Percentiles rank a stretch among this genome's conserved stretches.
Conservation (phyloP, 306 rosid species). For the Lathyrus oleraceus region DNA sequence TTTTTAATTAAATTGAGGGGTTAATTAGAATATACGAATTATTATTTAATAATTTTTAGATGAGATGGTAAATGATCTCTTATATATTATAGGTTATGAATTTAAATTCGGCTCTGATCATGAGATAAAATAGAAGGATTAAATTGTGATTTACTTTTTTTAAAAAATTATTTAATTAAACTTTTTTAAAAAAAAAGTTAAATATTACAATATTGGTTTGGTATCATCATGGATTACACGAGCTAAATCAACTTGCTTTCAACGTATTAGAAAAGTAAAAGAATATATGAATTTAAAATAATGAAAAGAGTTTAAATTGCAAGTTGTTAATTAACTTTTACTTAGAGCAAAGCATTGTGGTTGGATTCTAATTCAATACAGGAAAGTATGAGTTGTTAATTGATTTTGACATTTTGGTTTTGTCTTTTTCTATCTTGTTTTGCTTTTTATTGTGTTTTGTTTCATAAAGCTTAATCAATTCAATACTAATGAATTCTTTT, state of each 20-base stretch:
- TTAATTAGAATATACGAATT: too few relatives aligned
- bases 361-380: constrained; percentile 29
- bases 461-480: constrained; percentile 26
- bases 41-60: too few relatives aligned
- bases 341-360: constrained; percentile 25
- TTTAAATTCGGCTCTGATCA: too few relatives aligned
- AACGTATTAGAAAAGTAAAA: constrained; percentile 33
- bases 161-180: too few relatives aligned
- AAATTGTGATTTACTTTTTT: too few relatives aligned
- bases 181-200: neutral
- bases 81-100: too few relatives aligned
- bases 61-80: too few relatives aligned
- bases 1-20: too few relatives aligned
- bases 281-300: neutral
- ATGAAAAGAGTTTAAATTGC: constrained; percentile 24
- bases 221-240: constrained; percentile 36
- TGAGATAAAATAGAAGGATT: too few relatives aligned
- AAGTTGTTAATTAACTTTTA: constrained; percentile 34
- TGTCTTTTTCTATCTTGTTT: constrained; percentile 43
- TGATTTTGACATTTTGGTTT: constrained; percentile 43
- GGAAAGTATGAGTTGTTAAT: constrained; percentile 46
- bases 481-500: constrained; percentile 31
- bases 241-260: constrained; percentile 35
- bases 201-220: neutral
- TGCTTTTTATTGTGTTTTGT: constrained; percentile 27